Percentiles rank a stretch among this genome's conserved stretches.
Conservation (phyloP, 352 stramenopile species). For the Globisporangium camurandrum region DNA sequence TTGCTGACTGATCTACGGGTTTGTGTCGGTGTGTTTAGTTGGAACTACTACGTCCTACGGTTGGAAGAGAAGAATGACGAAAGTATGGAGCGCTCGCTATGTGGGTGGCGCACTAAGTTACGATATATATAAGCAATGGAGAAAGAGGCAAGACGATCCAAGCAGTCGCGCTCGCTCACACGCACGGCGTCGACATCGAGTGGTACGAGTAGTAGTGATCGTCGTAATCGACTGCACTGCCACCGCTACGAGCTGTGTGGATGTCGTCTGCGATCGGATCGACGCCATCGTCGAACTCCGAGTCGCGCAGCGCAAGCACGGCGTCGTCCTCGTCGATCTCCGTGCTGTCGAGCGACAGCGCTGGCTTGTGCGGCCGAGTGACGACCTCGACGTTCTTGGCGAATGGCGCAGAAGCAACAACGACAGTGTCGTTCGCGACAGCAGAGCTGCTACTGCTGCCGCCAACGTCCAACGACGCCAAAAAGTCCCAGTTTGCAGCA, state of each 20-base stretch:
- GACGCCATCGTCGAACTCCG: constrained; percentile 9
- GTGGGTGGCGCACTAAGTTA: no score
- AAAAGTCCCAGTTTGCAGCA: constrained; percentile 11
- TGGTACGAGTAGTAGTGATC: constrained; percentile 15
- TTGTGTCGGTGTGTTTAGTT: no score
- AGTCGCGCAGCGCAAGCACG: background rate
- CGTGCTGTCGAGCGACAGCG: constrained; percentile 1
- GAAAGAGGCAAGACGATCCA: no score
- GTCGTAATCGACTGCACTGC: constrained; percentile 10
- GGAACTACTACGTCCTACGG: no score
- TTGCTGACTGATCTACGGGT: no score
- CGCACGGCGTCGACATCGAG: constrained; percentile 9
- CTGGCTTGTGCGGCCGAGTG: background rate
- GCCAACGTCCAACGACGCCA: constrained; percentile 6
- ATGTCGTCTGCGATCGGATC: background rate
- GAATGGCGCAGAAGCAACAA: no score
- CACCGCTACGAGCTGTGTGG: background rate
- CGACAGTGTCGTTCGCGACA: background rate
- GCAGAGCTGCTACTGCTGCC: background rate
- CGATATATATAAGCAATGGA: no score
- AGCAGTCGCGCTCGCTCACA: constrained; percentile 1
- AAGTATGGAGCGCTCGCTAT: no score
- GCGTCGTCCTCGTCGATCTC: constrained; percentile 4
- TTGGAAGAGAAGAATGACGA: no score
- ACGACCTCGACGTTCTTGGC: no score